A percentile compares a stretch with the other conserved stretches of the same genome.
Evolutionary conservation across 2,329 filamentous ascomycete genomes (phyloP).

Genomic region (Volutella citrinella): DNA sequence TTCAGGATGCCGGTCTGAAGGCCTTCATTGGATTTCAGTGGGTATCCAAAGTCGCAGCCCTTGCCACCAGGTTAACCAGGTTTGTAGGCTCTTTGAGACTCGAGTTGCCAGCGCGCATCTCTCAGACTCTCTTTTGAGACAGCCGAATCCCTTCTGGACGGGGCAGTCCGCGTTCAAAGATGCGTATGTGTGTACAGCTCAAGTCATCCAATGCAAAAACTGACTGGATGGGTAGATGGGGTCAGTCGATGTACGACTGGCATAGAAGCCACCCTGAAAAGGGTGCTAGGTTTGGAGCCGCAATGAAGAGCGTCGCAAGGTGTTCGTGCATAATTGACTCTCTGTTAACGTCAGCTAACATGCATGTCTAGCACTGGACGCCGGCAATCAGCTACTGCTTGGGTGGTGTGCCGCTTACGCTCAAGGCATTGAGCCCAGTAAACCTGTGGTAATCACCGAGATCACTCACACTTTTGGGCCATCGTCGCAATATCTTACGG

Average conservation of each 20-base stretch:
- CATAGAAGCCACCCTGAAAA: constrained; percentile 35
- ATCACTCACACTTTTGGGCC: constrained; percentile 6
- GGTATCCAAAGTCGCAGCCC: not conserved
- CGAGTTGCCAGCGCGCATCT: constrained; percentile 17
- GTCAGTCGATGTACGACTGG: constrained; percentile 20
- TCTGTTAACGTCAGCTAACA: constrained; percentile 32
- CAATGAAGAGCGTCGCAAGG: constrained; percentile 13
- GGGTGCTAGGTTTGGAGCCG: constrained; percentile 25
- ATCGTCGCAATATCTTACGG: constrained; percentile 6
- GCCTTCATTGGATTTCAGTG: constrained; percentile 19
- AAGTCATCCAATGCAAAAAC: constrained; percentile 18
- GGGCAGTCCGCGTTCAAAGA: constrained; percentile 19
- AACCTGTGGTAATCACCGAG: constrained; percentile 9
- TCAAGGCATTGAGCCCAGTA: not conserved
- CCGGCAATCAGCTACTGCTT: constrained; percentile 9
- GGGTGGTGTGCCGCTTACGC: constrained; percentile 8
- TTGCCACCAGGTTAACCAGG: too few relatives aligned
- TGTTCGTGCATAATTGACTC: constrained; percentile 2
- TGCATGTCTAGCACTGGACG: constrained; percentile 9
- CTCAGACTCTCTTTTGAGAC: constrained; percentile 13
- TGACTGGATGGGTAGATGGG: constrained; percentile 11
- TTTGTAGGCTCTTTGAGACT: constrained; percentile 16
- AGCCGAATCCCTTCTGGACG: constrained; percentile 12
- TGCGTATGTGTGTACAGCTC: constrained; percentile 15
- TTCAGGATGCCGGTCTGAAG: constrained; percentile 9